These are phyloP conservation scores for Sporisorium graminicola DNA, from an alignment of 1,284 basidiomycete species.

Conservation along the genomic window DNA sequence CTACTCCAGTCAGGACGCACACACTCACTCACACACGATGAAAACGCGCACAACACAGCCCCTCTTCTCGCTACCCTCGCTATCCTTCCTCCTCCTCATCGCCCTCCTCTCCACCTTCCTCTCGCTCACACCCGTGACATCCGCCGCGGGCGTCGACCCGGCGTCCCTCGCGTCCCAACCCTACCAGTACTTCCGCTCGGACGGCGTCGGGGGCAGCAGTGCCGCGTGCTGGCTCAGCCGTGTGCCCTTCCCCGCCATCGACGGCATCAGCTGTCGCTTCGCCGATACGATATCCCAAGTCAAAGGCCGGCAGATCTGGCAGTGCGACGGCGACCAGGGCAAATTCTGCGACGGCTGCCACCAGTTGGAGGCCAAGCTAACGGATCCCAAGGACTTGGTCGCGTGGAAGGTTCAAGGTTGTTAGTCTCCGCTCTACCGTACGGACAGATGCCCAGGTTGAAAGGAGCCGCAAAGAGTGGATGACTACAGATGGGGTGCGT, in stretches of 20 bases:
- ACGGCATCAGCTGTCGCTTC: slow-evolving; percentile 31
- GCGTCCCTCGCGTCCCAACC: slow-evolving; percentile 12
- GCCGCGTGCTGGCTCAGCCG: slow-evolving; percentile 44
- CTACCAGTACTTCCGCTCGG: slow-evolving; percentile 44
- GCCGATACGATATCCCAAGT: slow-evolving; percentile 38
- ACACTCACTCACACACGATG: not conserved
- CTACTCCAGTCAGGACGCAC: not conserved
- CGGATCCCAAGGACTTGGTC: slow-evolving; percentile 34
- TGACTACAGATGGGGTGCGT: too few species aligned
- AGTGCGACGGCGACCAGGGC: slow-evolving; percentile 32
- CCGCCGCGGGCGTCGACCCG: slow-evolving; percentile 5
- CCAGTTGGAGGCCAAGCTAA: slow-evolving; percentile 24
- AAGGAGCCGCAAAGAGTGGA: too few species aligned
- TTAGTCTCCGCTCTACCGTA: too few species aligned
- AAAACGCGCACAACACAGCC: not conserved
- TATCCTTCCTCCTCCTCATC: slow-evolving; percentile 2
- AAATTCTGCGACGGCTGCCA: slow-evolving; percentile 42
- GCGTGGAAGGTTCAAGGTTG: slow-evolving; percentile 47
- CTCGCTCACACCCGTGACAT: not conserved
- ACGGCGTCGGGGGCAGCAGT: slow-evolving; percentile 23
- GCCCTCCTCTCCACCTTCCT: not conserved
- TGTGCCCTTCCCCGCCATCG: slow-evolving; percentile 19
- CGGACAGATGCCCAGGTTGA: too few species aligned
- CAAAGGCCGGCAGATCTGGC: slow-evolving; percentile 39
- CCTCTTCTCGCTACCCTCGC: too few species aligned